These are phyloP conservation scores for Aspergillus japonicus DNA, from an alignment of 2,329 filamentous ascomycete species.

Conservation along the genomic window DNA sequence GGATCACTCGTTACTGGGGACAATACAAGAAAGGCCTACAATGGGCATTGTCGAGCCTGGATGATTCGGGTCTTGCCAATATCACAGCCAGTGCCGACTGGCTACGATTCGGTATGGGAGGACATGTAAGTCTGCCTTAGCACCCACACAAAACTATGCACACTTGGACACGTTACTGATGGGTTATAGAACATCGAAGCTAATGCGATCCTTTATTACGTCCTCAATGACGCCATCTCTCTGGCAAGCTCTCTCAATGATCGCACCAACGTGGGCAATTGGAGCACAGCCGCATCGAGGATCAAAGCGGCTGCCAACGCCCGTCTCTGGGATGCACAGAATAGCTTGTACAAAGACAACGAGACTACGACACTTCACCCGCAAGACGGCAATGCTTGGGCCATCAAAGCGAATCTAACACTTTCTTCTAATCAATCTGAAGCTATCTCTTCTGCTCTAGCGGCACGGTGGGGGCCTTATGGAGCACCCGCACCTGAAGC, in stretches of 20 bases:
- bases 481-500: slow-evolving; percentile 49
- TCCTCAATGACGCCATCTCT: slow-evolving; percentile 23
- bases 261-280: slow-evolving; percentile 14
- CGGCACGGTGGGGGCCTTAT: slow-evolving; percentile 44
- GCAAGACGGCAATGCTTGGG: slow-evolving; percentile 42
- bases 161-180: not conserved
- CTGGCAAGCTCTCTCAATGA: slow-evolving; percentile 25
- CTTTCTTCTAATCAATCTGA: slow-evolving; percentile 22
- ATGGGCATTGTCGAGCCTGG: slow-evolving; percentile 45
- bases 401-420: slow-evolving; percentile 35
- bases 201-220: slow-evolving; percentile 47
- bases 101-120: slow-evolving; percentile 53
- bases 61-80: slow-evolving; percentile 47
- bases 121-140: slow-evolving; percentile 33
- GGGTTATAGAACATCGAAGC: slow-evolving; percentile 29
- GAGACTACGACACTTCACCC: slow-evolving; percentile 30
- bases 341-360: slow-evolving; percentile 30
- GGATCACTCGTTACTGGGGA: slow-evolving; percentile 44
- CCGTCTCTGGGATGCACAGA: slow-evolving; percentile 26
- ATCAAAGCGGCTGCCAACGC: slow-evolving; percentile 29
- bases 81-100: slow-evolving; percentile 48
- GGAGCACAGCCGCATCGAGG: slow-evolving; percentile 19
- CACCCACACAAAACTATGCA: not conserved
- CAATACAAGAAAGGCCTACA: slow-evolving; percentile 45
- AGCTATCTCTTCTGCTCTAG: slow-evolving; percentile 39